Percentiles rank a stretch among this genome's conserved stretches.
Evolutionary conservation across 2,329 filamentous ascomycete species (phyloP).

Genomic region (Cladophialophora chaetospira): DNA sequence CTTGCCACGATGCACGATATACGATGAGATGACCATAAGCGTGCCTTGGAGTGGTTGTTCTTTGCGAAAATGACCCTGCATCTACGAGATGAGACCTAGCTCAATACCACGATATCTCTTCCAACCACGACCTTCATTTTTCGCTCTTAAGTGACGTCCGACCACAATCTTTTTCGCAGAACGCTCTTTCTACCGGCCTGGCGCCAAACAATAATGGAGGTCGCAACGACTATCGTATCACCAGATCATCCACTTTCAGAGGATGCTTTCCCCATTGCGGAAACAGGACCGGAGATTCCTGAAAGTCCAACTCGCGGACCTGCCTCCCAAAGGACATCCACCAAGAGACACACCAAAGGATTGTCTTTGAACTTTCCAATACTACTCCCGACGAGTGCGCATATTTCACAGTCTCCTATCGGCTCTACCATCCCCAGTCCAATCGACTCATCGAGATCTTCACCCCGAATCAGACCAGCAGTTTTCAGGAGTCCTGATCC

Average conservation of each 20-base stretch:
- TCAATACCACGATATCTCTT: no score
- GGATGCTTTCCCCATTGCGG: background rate
- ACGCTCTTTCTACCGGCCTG: no score
- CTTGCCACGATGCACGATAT: background rate
- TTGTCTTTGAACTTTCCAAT: constrained; percentile 52
- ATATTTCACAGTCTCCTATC: constrained; percentile 36
- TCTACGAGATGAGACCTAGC: background rate
- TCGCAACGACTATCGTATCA: background rate
- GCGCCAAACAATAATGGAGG: no score
- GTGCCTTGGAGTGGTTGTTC: background rate
- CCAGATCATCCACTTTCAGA: background rate
- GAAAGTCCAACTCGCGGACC: constrained; percentile 13
- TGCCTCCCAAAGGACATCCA: constrained; percentile 5
- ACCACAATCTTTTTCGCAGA: no score
- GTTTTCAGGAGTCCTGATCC: constrained; percentile 16
- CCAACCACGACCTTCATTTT: no score
- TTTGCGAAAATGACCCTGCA: background rate
- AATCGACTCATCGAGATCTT: constrained; percentile 32
- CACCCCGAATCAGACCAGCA: constrained; percentile 20
- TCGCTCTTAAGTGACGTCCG: no score
- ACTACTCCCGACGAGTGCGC: constrained; percentile 37
- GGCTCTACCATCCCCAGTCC: constrained; percentile 34
- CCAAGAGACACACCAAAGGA: constrained; percentile 46
- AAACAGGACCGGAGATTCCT: background rate
- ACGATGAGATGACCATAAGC: background rate